These are phyloP conservation scores for Cordyceps javanica DNA, from an alignment of 2,329 filamentous ascomycete species.

Conservation along the genomic window DNA sequence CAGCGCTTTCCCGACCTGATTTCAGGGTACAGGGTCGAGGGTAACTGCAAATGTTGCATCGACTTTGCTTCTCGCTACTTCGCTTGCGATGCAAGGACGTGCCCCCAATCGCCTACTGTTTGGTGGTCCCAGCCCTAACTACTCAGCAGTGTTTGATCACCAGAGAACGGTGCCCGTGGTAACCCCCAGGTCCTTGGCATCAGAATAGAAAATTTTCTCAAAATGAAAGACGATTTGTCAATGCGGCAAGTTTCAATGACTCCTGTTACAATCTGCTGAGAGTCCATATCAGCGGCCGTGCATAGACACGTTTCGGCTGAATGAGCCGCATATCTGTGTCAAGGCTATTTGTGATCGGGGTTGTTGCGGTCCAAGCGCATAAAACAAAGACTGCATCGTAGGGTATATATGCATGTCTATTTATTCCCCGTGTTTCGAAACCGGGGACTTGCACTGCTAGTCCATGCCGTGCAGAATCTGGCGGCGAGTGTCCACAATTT, in stretches of 20 bases:
- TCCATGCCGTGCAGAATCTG: not conserved
- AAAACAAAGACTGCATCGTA: conserved; percentile 3
- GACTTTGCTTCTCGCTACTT: conserved; percentile 1
- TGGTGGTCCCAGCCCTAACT: not conserved
- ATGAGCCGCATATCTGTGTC: not conserved
- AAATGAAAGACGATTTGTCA: not conserved
- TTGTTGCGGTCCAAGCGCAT: conserved; percentile 5
- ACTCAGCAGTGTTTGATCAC: not conserved
- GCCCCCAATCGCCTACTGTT: conserved; percentile 2
- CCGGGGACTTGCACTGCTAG: not conserved
- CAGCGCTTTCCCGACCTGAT: not conserved
- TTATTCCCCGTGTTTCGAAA: conserved; percentile 7
- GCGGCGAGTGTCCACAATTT: not conserved
- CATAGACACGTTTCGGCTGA: conserved; percentile 9
- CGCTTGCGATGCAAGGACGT: not conserved
- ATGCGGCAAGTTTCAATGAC: not conserved
- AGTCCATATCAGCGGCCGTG: not conserved
- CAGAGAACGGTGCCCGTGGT: not conserved
- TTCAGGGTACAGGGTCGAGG: not conserved
- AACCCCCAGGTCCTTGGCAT: not conserved
- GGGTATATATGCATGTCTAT: not conserved
- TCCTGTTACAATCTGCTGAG: not conserved
- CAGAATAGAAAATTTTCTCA: not conserved
- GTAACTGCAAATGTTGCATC: not conserved
- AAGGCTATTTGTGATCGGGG: not conserved